These are phyloP conservation scores for Termitomyces bulborhizus DNA, from an alignment of 768 basidiomycete species.

Conservation along the genomic window DNA sequence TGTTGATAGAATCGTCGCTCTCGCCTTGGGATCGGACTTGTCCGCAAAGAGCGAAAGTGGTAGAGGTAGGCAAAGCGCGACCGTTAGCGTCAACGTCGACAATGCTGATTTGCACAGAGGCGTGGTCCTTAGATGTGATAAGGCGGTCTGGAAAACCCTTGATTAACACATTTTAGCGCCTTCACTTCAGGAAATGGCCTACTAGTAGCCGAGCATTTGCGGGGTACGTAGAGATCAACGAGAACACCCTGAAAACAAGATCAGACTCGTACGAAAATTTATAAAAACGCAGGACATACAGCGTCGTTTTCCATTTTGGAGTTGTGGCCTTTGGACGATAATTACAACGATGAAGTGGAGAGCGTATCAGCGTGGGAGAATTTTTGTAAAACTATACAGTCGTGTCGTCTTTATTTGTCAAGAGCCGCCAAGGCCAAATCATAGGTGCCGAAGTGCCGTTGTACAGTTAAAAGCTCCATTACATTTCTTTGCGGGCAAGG, in stretches of 20 bases:
- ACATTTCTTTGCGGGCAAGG: neutral
- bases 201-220: slow-evolving; percentile 99
- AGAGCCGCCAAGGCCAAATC: neutral
- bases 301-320: slow-evolving; percentile 84
- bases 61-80: slow-evolving; percentile 69
- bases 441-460: neutral
- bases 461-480: neutral
- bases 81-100: slow-evolving; percentile 91
- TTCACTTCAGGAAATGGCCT: slow-evolving; percentile 26
- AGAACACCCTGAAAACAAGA: slow-evolving; percentile 72
- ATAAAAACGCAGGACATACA: slow-evolving; percentile 37
- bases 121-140: slow-evolving; percentile 98
- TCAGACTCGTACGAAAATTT: neutral
- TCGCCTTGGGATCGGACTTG: slow-evolving; percentile 93
- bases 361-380: slow-evolving; percentile 28
- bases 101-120: slow-evolving; percentile 94
- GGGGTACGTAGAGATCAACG: slow-evolving; percentile 99
- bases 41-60: slow-evolving; percentile 93
- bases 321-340: slow-evolving; percentile 14
- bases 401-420: slow-evolving; percentile 2
- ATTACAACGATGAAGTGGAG: slow-evolving; percentile 16
- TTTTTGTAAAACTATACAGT: slow-evolving; percentile 32
- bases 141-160: slow-evolving; percentile 66
- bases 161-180: neutral
- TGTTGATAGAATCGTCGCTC: slow-evolving; percentile 94